phyloP scores from a whole-genome alignment of 2,329 filamentous ascomycete genomes.

The Aspergillus sp. region DNA sequence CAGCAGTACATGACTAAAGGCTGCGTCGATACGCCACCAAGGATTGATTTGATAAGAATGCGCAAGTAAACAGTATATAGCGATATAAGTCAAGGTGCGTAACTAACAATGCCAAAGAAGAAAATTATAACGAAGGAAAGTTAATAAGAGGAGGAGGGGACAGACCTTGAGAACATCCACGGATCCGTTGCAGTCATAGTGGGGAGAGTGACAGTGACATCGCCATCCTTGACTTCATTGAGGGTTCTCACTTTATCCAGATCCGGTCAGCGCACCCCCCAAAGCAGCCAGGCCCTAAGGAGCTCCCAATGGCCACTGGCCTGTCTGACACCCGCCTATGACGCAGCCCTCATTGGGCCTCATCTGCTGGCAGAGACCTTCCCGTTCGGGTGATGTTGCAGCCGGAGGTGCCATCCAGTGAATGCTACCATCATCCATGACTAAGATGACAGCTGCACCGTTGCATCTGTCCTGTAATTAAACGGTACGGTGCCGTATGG shows the following conservation, averaged over 20 bases:
- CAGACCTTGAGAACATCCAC: neutral
- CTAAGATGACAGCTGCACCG: neutral
- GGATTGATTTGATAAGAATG: neutral
- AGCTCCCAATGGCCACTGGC: no score
- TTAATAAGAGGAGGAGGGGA: neutral
- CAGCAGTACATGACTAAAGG: slow-evolving; percentile 12
- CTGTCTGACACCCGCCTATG: no score
- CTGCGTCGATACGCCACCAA: slow-evolving; percentile 20
- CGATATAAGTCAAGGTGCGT: neutral
- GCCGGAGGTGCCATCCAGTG: neutral
- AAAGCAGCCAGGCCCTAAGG: no score
- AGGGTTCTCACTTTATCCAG: neutral
- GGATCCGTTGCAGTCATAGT: slow-evolving; percentile 1
- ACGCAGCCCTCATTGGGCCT: no score
- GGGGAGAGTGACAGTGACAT: neutral
- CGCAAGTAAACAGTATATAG: neutral
- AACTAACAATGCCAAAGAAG: neutral
- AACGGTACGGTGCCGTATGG: neutral
- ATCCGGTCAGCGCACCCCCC: no score
- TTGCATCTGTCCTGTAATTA: neutral
- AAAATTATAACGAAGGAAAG: neutral
- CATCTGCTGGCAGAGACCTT: no score
- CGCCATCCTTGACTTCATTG: neutral
- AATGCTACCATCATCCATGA: neutral
- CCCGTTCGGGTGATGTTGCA: neutral